phyloP scores from a whole-genome alignment of 768 basidiomycete species.

The Xerocomus brunneocitrinus region DNA sequence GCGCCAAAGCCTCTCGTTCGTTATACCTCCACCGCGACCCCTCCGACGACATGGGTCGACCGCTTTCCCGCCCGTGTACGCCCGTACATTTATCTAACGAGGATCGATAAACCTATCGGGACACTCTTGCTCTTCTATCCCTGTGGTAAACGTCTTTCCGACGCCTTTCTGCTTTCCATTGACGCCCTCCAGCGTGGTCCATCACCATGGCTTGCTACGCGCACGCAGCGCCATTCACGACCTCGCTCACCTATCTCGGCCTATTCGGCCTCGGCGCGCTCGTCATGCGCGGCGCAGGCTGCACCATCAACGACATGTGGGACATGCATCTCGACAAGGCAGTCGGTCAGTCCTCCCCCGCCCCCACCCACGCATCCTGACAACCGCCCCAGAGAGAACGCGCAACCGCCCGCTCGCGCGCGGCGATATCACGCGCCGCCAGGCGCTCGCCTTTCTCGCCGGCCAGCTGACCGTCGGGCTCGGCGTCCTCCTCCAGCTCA shows the following conservation, averaged over 20 bases:
- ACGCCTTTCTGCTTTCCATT: background rate
- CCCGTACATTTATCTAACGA: slow-evolving; percentile 83
- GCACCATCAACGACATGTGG: slow-evolving; percentile 99
- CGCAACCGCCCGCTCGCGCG: slow-evolving; percentile 81
- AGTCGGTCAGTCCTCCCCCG: slow-evolving; percentile 55
- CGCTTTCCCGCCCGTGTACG: slow-evolving; percentile 50
- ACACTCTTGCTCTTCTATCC: slow-evolving; percentile 90
- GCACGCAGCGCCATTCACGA: slow-evolving; percentile 56
- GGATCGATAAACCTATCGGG: slow-evolving; percentile 96
- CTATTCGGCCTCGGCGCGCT: slow-evolving; percentile 89
- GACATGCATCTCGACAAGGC: slow-evolving; percentile 87
- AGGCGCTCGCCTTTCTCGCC: slow-evolving; percentile 79
- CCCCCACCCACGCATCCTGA: background rate
- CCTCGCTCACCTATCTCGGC: slow-evolving; percentile 69
- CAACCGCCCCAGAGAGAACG: slow-evolving; percentile 60
- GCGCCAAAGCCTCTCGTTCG: slow-evolving; percentile 11
- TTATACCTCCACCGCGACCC: slow-evolving; percentile 10
- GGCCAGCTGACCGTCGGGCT: slow-evolving; percentile 79
- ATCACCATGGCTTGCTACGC: slow-evolving; percentile 96
- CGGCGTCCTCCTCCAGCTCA: slow-evolving; percentile 82
- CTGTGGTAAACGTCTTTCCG: slow-evolving; percentile 60
- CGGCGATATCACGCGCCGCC: slow-evolving; percentile 69
- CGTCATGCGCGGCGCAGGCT: slow-evolving; percentile 97
- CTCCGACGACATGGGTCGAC: slow-evolving; percentile 58
- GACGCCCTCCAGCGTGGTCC: slow-evolving; percentile 73